Base-by-base conservation (phyloP, 495 filamentous ascomycete species). In the Penicillium desertorum region DNA sequence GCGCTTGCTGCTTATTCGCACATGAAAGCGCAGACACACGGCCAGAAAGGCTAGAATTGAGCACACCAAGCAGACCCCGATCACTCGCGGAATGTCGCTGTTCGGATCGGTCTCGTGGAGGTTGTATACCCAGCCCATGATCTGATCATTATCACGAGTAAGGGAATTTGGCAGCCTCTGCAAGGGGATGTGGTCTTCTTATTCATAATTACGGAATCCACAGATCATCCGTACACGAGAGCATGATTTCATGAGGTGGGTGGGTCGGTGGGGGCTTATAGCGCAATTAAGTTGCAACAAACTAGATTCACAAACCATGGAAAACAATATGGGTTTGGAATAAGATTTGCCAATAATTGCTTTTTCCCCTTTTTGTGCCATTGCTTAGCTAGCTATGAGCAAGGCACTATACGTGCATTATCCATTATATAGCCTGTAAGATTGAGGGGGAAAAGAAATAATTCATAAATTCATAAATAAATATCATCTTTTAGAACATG, bases 61-160 rank as follows among this genome's bases (percentile, higher is more conserved):
- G 45, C 70, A 70, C 3, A 54, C 45, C 34, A 67, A 16, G 36
- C 52, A 56, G 30, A 68, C 42, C 19, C 39, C 59, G 32, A 71
- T 68, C 34, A 66, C 55, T 2, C 57, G 61, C 7, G 48, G n/a
- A 8, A 65, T 59, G 2, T 63, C 50, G 29, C 54, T 67, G 36
- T 65, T 44, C 7, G 64, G 63, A 45, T 71, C 67, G 5, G 53
- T 47, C 23, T 43, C 22, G 11, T 67, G 29, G 39, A 70, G 64
- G 23, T 70, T 74, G 56, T 72, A 50, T 25, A 72, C 67, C 69
- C 71, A 74, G 48, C 54, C 45, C 69, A 73, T 71, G 32, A 17
- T 45, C 5, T 4, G 23, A 17, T 30, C 53, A 34, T 48, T 29
- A 14, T 14, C 30, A 25, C 16, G 25, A 4, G 16, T 8, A 39